phyloP scores from a whole-genome alignment of 495 filamentous ascomycete genomes.

The Amniculicola lignicola region DNA sequence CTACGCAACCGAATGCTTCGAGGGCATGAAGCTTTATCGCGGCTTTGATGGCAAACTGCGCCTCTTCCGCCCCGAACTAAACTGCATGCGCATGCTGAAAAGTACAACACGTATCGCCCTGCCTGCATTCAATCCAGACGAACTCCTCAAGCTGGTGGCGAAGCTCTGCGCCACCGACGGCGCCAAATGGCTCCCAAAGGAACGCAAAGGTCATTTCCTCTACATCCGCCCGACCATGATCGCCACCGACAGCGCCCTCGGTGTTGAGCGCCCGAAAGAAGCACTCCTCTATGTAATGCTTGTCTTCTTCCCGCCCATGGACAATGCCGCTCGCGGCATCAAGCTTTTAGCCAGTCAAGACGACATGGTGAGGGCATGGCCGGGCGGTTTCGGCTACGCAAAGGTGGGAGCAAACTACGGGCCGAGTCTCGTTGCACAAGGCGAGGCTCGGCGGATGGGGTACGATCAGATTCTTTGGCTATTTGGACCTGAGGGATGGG shows the following conservation, averaged over 20 bases:
- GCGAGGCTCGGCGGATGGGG: slow-evolving; percentile 64
- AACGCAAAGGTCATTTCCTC: slow-evolving; percentile 63
- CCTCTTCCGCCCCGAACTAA: slow-evolving; percentile 78
- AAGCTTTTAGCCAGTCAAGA: slow-evolving; percentile 73
- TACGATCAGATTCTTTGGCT: slow-evolving; percentile 93
- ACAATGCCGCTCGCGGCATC: slow-evolving; percentile 49
- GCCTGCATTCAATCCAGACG: slow-evolving; percentile 66
- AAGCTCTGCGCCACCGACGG: slow-evolving; percentile 67
- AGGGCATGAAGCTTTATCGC: slow-evolving; percentile 85
- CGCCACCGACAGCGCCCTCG: slow-evolving; percentile 71
- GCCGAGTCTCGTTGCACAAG: slow-evolving; percentile 70
- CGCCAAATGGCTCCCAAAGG: slow-evolving; percentile 74
- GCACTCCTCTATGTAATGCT: slow-evolving; percentile 81
- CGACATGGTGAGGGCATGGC: slow-evolving; percentile 84
- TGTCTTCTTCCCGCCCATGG: slow-evolving; percentile 62
- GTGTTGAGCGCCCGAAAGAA: slow-evolving; percentile 76
- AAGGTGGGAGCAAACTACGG: slow-evolving; percentile 95
- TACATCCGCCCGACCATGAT: slow-evolving; percentile 86
- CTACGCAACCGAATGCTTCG: slow-evolving; percentile 91
- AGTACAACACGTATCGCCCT: slow-evolving; percentile 73
- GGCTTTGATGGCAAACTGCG: slow-evolving; percentile 78
- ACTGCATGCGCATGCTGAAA: slow-evolving; percentile 67
- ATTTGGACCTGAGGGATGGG: slow-evolving; percentile 67
- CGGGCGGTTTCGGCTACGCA: slow-evolving; percentile 83
- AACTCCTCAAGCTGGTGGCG: slow-evolving; percentile 73